Percentiles rank a stretch among this genome's conserved stretches.
phyloP scores from a whole-genome alignment of 306 rosid genomes.

The Malus sieversii region DNA sequence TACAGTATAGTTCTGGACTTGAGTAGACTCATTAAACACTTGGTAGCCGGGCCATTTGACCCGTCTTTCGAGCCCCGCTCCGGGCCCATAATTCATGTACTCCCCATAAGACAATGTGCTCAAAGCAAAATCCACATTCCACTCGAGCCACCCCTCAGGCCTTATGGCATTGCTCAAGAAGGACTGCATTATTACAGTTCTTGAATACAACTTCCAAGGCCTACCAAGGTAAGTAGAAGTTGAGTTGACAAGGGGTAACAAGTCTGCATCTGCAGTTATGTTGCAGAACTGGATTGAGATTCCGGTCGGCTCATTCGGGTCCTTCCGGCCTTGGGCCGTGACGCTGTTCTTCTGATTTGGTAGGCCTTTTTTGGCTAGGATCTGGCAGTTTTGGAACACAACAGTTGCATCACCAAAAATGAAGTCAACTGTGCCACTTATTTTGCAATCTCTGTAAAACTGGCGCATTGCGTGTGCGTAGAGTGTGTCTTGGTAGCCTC shows the following conservation, averaged over 20 bases:
- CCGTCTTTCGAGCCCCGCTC: constrained; percentile 34
- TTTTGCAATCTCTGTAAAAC: constrained; percentile 67
- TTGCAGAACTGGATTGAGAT: constrained; percentile 80
- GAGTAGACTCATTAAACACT: constrained; percentile 29
- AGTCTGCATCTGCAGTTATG: constrained; percentile 55
- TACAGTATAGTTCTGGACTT: constrained; percentile 47
- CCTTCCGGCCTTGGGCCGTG: constrained; percentile 86
- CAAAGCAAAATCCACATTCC: constrained; percentile 48
- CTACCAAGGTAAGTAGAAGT: constrained; percentile 57
- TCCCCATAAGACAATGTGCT: constrained; percentile 61
- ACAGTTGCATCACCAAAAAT: constrained; percentile 74
- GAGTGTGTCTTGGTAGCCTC: constrained; percentile 73
- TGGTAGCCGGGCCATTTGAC: constrained; percentile 73
- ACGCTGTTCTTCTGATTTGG: constrained; percentile 71
- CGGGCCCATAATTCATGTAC: constrained; percentile 60
- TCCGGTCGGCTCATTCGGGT: constrained; percentile 62
- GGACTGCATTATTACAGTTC: constrained; percentile 60
- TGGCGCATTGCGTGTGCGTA: constrained; percentile 94
- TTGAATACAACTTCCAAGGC: constrained; percentile 75
- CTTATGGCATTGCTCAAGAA: constrained; percentile 37
- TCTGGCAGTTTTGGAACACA: constrained; percentile 57
- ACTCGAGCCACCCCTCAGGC: constrained; percentile 82
- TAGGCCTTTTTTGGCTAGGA: constrained; percentile 47
- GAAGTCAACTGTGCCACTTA: constrained; percentile 78
- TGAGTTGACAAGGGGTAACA: constrained; percentile 22